Evolutionary conservation across 768 basidiomycete genomes (phyloP), one percentile per base, ranked within the genome.

Genomic region (Cyclocybe cylindracea): DNA sequence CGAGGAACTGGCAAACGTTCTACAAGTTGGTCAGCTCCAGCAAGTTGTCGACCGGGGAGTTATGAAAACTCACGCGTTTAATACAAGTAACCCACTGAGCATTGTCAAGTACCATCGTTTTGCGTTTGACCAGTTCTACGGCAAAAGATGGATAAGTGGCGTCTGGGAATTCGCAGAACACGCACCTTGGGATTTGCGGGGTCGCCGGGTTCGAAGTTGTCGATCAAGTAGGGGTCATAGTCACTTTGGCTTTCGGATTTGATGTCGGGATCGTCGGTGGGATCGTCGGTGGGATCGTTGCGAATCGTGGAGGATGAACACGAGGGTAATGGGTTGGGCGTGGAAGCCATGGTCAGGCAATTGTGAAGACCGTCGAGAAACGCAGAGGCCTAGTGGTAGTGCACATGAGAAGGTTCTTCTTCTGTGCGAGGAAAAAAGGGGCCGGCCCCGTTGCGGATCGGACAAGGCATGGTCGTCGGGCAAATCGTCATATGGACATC

Each of bases 1-100:
- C 0, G 80, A 80, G 11, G 84, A 78, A 55, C 83, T 85, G 11
- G 86, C 77, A 60, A 84, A 86, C 1, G 85, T 85, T 16, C 84
- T 86, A 37, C 10, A 19, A 24, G 3, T 24, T 3, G 24, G 4
- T 24, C 24, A 24, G 24, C 24, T 39, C 24, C 36, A 37, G n/a
- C 32, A 36, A 10, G 24, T 33, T 44, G 8, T 36, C 13, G 29
- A 19, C n/a, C 18, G 18, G 24, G 11, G 8, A 6, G n/a, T 33
- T 9, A 46, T 36, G 19, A 31, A 33, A 29, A 71, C 78, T 57
- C 48, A 80, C 83, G 79, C 79, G 60, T 80, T 80, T 46, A 85
- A 66, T 34, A 84, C 78, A 19, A 85, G 70, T 4, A 83, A 19
- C 16, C 80, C 75, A 14, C 70, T 74, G 11, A 74, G 55, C 45